These are phyloP conservation scores for Pistacia atlantica DNA, from an alignment of 345 rosid species.

Conservation along the genomic window DNA sequence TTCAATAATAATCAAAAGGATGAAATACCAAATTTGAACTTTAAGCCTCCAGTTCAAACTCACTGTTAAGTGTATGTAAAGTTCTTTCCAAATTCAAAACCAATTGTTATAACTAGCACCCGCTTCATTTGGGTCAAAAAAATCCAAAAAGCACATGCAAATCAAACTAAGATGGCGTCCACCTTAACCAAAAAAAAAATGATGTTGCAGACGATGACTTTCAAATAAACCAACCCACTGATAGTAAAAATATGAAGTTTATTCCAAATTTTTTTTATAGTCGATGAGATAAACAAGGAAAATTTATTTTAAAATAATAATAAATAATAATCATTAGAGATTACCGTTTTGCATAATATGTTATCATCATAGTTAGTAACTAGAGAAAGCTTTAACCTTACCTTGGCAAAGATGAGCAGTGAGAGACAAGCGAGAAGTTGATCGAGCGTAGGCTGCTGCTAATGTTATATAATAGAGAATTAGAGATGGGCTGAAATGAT, in stretches of 20 bases:
- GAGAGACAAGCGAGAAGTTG: background rate
- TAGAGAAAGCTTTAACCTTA: background rate
- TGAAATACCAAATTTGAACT: background rate
- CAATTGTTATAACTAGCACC: background rate
- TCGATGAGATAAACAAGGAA: background rate
- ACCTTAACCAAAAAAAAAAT: background rate
- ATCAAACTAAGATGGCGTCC: background rate
- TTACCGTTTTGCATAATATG: background rate
- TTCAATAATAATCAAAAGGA: background rate
- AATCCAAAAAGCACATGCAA: background rate
- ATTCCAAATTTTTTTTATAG: background rate
- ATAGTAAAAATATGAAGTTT: background rate
- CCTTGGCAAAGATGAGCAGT: background rate
- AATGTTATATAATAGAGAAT: background rate
- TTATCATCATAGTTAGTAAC: background rate
- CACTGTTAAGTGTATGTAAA: background rate
- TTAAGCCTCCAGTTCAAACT: background rate
- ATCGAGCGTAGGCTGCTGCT: background rate
- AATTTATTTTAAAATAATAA: too few species aligned
- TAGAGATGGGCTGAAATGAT: too few species aligned
- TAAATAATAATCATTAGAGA: too few species aligned
- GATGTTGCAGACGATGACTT: background rate
- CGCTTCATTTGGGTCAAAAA: background rate
- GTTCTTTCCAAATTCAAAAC: background rate
- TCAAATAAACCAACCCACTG: background rate